Base-by-base conservation (phyloP, 2,329 filamentous ascomycete species). In the Fusarium illudens region DNA sequence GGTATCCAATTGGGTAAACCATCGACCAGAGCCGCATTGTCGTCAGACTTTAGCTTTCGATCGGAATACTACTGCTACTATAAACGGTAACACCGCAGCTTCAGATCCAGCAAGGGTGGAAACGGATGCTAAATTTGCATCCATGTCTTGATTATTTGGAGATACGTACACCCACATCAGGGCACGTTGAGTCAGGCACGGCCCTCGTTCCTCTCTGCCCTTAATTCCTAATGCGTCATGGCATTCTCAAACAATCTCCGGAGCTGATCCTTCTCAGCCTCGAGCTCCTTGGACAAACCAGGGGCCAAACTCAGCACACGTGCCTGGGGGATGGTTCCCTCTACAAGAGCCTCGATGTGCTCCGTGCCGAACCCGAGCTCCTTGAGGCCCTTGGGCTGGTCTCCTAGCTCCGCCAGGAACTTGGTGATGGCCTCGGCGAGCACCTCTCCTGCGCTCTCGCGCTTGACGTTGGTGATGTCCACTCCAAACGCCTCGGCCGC, bases 281-380 rank as follows among this genome's bases (percentile, higher is more conserved):
- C 84, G 48, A 92, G 78, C 75, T 94, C 91, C 70, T 85, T 86
- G 36, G 87, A 88, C 73, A 99, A 79, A 25, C 87, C 94, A 1
- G 96, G 96, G 29, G 96, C 96, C 65, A 99, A 81, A 90, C 94
- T 96, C 75, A 99, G 78, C 58, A 99, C 96, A 69, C 96, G 85
- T 58, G 89, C 89, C 82, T 99, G 96, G 6, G 96, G 96, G 65
- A 99, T 90, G 0, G 96, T 99, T 2, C 96, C 96, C 79, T 98
- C 95, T 2, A 99, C 94, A 66, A 99, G 82, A 10, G 84, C 88
- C 67, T 96, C 93, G 17, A 99, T 83, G 81, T 98, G 88, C 36
- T 88, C 87, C 15, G 79, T 81, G 55, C 86, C 86, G 75, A 98
- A 99, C 0, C 96, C 96, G 12, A 99, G 81, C 34, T 87, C 89